A percentile compares a stretch with the other conserved stretches of the same genome.
These are phyloP conservation scores for Sphaerobolus stellatus DNA, from an alignment of 1,284 basidiomycete species.

Conservation along the genomic window DNA sequence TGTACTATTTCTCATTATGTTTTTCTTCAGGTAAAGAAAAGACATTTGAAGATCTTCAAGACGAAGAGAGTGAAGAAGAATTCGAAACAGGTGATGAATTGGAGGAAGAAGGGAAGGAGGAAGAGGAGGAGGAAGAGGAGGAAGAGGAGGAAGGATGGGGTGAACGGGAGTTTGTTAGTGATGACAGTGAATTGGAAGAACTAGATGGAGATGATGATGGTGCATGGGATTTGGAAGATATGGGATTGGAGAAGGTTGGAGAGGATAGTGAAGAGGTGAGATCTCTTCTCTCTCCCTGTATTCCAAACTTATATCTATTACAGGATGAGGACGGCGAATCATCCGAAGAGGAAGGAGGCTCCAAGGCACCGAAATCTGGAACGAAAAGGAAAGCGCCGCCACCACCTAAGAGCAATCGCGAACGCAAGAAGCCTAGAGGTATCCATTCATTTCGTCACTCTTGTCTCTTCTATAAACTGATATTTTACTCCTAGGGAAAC, in stretches of 20 bases:
- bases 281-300: neutral
- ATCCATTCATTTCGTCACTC: slow-evolving; percentile 26
- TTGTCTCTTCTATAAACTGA: slow-evolving; percentile 12
- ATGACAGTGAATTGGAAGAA: slow-evolving; percentile 72
- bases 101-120: slow-evolving; percentile 44
- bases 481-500: slow-evolving; percentile 17
- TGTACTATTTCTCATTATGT: neutral
- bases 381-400: slow-evolving; percentile 66
- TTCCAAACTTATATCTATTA: neutral
- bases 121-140: slow-evolving; percentile 40
- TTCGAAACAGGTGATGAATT: slow-evolving; percentile 56
- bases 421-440: slow-evolving; percentile 60
- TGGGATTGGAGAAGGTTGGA: slow-evolving; percentile 17
- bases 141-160: slow-evolving; percentile 57
- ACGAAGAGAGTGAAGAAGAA: slow-evolving; percentile 48
- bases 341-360: slow-evolving; percentile 34
- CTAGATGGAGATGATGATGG: slow-evolving; percentile 41
- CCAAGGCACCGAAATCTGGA: slow-evolving; percentile 33
- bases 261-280: slow-evolving; percentile 38
- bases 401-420: slow-evolving; percentile 40
- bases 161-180: slow-evolving; percentile 32
- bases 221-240: slow-evolving; percentile 38
- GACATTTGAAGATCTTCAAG: slow-evolving; percentile 39
- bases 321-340: slow-evolving; percentile 39
- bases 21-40: slow-evolving; percentile 11